A percentile compares a stretch with the other conserved stretches of the same genome.
Evolutionary conservation across 371 early-diverging fungal species (phyloP).

Genomic region (Zopfochytrium polystomum): DNA sequence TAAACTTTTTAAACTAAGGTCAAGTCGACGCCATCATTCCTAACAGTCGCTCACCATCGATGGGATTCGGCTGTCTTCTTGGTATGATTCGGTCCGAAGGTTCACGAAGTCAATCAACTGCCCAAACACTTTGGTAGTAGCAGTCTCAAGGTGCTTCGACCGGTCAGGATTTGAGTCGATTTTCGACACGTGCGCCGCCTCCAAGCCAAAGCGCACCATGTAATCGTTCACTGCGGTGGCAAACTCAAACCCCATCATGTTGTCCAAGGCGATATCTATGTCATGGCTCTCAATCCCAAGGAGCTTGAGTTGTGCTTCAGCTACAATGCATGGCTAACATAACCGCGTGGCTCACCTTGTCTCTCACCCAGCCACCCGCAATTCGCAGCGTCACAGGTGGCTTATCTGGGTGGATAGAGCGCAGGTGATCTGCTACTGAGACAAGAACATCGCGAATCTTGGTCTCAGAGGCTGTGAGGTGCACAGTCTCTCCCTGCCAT

Average conservation of each 20-base stretch:
- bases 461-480: constrained; percentile 10
- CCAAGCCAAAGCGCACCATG: constrained; percentile 53
- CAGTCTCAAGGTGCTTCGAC: constrained; percentile 98
- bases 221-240: constrained; percentile 73
- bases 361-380: constrained; percentile 99
- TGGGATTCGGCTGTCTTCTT: constrained; percentile 83
- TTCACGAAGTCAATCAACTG: constrained; percentile 93
- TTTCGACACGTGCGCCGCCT: constrained; percentile 59
- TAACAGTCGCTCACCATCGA: constrained; percentile 30
- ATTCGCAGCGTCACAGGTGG: constrained; percentile 75
- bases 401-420: not conserved
- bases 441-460: constrained; percentile 18
- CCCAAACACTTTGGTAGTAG: constrained; percentile 81
- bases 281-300: constrained; percentile 88
- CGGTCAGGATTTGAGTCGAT: constrained; percentile 95
- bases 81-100: constrained; percentile 91
- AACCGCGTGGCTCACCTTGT: constrained; percentile 65
- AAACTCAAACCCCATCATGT: constrained; percentile 94
- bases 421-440: constrained; percentile 13
- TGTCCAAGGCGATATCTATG: constrained; percentile 95
- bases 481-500: too few species aligned
- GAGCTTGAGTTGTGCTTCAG: constrained; percentile 54
- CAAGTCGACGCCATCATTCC: not conserved
- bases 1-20: not conserved
- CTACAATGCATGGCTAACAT: not conserved